Evolutionary conservation across 1,139 yeast species (phyloP).

Genomic region (Yamadazyma blattariae): DNA sequence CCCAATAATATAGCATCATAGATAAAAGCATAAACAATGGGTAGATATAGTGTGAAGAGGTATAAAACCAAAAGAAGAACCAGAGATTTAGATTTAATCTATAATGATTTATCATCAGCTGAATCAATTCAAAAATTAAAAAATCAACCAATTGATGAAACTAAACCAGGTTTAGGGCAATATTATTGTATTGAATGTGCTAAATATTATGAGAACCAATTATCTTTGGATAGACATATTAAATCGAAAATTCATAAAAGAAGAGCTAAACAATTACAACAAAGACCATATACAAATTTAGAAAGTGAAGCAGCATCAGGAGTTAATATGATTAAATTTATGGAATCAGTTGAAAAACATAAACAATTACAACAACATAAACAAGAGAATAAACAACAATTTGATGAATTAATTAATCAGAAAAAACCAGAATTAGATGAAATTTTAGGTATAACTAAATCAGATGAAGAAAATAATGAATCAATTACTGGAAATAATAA

Average conservation of each 20-base stretch:
- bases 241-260: slow-evolving; percentile 82
- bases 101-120: slow-evolving; percentile 65
- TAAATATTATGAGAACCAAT: slow-evolving; percentile 79
- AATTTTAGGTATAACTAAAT: slow-evolving; percentile 31
- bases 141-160: slow-evolving; percentile 85
- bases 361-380: slow-evolving; percentile 40
- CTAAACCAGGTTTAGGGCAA: slow-evolving; percentile 91
- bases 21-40: slow-evolving; percentile 63
- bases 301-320: slow-evolving; percentile 95
- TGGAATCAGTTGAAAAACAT: slow-evolving; percentile 58
- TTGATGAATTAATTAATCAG: slow-evolving; percentile 32
- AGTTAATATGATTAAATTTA: slow-evolving; percentile 62
- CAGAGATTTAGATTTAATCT: slow-evolving; percentile 81
- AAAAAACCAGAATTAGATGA: slow-evolving; percentile 43
- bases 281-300: slow-evolving; percentile 79
- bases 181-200: slow-evolving; percentile 94
- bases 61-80: slow-evolving; percentile 82
- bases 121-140: slow-evolving; percentile 62
- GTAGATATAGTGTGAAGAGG: slow-evolving; percentile 73
- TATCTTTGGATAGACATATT: slow-evolving; percentile 68
- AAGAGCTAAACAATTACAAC: slow-evolving; percentile 70
- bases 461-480: slow-evolving; percentile 4
- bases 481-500: slow-evolving; percentile 13
- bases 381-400: slow-evolving; percentile 36
- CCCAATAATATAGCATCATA: too few species aligned